These are phyloP conservation scores for Ophiostoma ulmi DNA, from an alignment of 2,329 filamentous ascomycete species.

Conservation along the genomic window DNA sequence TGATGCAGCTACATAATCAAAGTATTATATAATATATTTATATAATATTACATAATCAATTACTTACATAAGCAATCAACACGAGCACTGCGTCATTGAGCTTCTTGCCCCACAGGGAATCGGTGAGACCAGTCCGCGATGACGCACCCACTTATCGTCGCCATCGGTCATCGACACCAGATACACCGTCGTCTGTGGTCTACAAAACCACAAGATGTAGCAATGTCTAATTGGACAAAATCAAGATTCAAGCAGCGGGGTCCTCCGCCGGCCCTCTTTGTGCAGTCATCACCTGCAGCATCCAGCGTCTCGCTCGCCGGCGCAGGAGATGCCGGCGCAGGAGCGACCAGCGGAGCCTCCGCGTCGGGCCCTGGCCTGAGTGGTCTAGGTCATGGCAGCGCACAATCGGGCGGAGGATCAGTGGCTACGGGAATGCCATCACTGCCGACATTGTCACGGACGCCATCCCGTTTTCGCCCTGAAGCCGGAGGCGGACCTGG, in stretches of 20 bases:
- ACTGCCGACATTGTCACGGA: conserved; percentile 23
- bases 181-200: background rate
- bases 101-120: background rate
- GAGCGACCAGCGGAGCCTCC: background rate
- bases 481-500: conserved; percentile 19
- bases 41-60: background rate
- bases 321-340: conserved; percentile 27
- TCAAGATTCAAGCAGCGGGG: conserved; percentile 47
- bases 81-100: background rate
- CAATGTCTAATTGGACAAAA: conserved; percentile 41
- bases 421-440: conserved; percentile 17
- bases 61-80: background rate
- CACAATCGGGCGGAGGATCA: background rate
- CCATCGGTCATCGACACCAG: background rate
- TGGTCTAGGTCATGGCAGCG: background rate
- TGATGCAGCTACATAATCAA: background rate
- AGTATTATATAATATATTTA: background rate
- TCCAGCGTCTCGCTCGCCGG: conserved; percentile 60
- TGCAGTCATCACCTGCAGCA: conserved; percentile 73
- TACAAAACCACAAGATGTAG: conserved; percentile 26
- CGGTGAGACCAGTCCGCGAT: background rate
- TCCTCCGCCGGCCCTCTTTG: conserved; percentile 70
- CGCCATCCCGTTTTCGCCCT: conserved; percentile 23
- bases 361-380: background rate
- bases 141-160: background rate